Evolutionary conservation across 108 stramenopile genomes (phyloP), one percentile per base, ranked within the genome.

Genomic region (Skeletonema tropicum): DNA sequence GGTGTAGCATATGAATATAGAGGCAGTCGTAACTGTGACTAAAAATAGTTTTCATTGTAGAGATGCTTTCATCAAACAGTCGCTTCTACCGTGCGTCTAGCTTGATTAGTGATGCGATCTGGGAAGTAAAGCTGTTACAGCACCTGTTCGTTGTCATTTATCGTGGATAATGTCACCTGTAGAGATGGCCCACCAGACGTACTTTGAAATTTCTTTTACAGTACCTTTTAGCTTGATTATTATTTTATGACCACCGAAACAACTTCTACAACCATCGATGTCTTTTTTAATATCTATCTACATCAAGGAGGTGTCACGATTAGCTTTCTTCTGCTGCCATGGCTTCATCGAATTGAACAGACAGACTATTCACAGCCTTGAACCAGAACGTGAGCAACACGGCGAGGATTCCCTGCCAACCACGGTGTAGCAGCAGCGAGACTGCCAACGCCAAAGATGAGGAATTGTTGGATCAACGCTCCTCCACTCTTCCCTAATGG

Each of bases 401-500:
- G 31, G 84, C 79, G 55, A 97, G 87, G 48, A 93, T 90, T 21
- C 71, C 71, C 89, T 14, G 92, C 95, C 59, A 96, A 84, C 70
- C 89, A 90, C 64, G 96, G 96, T 30, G 96, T 97, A 31, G 92
- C 87, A 38, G 93, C 93, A 42, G 91, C 87, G 55, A 97, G 87
- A 75, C 93, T 95, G 6, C 97, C 97, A 33, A 97, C 89, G 3
- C 82, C 88, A 75, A 97, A 93, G 57, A 97, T 97, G 7, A 97
- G 80, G 31, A 94, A 49, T 68, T 97, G 97, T 82, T 98, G 98
- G 71, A 97, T 91, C 86, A 99, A 73, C 36, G 97, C 92, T 19
- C 99, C 99, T 31, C 99, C 99, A 66, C 86, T 87, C 85, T 99
- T 98, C 23, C 98, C 98, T 17, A 99, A 85, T 35, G 97, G 97